Percentiles rank a stretch among this genome's conserved stretches.
phyloP scores from a whole-genome alignment of 106 monocot genomes.

The Dioscorea alata region DNA sequence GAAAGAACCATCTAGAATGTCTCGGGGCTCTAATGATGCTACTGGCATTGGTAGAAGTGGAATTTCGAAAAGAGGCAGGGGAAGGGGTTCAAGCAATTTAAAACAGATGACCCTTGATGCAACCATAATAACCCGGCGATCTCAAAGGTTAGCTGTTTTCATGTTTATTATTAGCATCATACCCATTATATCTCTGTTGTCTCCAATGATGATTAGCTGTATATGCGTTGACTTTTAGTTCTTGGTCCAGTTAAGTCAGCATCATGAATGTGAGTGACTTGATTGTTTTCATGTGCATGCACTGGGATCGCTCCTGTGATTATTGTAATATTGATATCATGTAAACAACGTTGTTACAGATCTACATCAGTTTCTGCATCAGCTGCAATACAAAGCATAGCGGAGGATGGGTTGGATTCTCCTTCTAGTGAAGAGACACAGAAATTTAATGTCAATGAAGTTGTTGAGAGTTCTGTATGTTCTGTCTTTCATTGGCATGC shows the following conservation, averaged over 20 bases:
- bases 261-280: background rate
- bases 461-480: constrained; percentile 67
- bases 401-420: constrained; percentile 64
- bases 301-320: background rate
- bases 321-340: background rate
- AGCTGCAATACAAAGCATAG: constrained; percentile 33
- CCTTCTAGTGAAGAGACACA: constrained; percentile 80
- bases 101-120: constrained; percentile 83
- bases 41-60: constrained; percentile 21
- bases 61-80: constrained; percentile 69
- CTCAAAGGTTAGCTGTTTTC: constrained; percentile 38
- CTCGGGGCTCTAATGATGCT: constrained; percentile 22
- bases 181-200: too few species aligned
- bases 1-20: constrained; percentile 29
- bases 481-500: background rate
- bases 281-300: background rate
- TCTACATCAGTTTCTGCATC: constrained; percentile 49
- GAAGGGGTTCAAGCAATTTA: constrained; percentile 59
- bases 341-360: constrained; percentile 20
- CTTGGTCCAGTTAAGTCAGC: too few species aligned
- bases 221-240: too few species aligned
- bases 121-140: constrained; percentile 36
- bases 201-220: too few species aligned
- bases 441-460: constrained; percentile 51
- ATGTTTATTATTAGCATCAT: too few species aligned